Evolutionary conservation across 2,329 filamentous ascomycete species (phyloP).

Genomic region (Fusarium marasasianum): DNA sequence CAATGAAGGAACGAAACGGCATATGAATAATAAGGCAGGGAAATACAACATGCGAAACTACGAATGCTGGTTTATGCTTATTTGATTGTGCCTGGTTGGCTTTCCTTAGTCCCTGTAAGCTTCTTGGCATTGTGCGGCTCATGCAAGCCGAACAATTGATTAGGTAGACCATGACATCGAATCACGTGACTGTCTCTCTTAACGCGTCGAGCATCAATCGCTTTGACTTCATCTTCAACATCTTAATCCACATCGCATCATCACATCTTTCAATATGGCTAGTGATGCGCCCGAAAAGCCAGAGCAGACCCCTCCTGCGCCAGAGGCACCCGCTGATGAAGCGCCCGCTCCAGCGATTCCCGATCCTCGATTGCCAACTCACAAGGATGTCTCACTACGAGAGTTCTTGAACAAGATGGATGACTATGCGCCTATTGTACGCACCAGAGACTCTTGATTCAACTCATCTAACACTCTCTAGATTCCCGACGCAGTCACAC

Average conservation of each 20-base stretch:
- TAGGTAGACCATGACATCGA: constrained; percentile 26
- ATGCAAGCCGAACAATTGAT: neutral
- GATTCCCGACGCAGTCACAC: constrained; percentile 97
- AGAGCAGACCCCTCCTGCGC: constrained; percentile 43
- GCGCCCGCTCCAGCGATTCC: constrained; percentile 57
- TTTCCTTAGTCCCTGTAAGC: constrained; percentile 2
- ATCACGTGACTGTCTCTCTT: constrained; percentile 36
- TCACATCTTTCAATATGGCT: constrained; percentile 45
- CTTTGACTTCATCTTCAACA: constrained; percentile 16
- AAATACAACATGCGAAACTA: neutral
- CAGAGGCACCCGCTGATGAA: constrained; percentile 43
- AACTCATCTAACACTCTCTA: constrained; percentile 18
- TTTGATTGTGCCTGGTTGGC: neutral
- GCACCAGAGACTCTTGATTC: constrained; percentile 43
- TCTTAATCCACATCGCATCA: constrained; percentile 23
- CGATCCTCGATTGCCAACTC: constrained; percentile 75
- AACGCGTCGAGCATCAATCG: constrained; percentile 24
- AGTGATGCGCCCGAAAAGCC: constrained; percentile 49
- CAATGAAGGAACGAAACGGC: neutral
- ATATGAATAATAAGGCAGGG: constrained; percentile 6
- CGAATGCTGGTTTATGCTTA: constrained; percentile 1
- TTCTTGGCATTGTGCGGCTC: constrained; percentile 21
- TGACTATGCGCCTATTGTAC: constrained; percentile 94
- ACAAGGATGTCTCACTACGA: constrained; percentile 91
- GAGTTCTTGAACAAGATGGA: constrained; percentile 98